phyloP scores from a whole-genome alignment of 306 rosid species.

The Vachellia collinsii region DNA sequence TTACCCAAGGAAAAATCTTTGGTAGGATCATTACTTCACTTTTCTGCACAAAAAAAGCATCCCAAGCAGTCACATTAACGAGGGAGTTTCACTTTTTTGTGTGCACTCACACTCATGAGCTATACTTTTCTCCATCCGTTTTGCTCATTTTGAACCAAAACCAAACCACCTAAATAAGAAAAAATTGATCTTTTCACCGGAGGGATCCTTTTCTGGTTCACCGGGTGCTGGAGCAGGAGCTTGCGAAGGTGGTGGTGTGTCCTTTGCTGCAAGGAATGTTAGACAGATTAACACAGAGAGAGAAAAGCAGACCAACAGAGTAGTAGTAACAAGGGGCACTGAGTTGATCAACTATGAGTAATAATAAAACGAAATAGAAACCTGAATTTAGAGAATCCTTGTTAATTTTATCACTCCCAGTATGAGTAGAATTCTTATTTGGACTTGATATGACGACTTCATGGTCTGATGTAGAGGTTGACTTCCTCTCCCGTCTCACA shows the following conservation, averaged over 20 bases:
- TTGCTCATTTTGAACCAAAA: constrained; percentile 72
- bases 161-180: constrained; percentile 85
- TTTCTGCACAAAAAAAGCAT: constrained; percentile 17
- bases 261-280: constrained; percentile 56
- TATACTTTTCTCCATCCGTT: neutral
- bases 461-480: constrained; percentile 47
- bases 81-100: constrained; percentile 11
- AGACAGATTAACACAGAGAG: constrained; percentile 26
- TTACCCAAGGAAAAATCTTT: constrained; percentile 26
- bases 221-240: constrained; percentile 42
- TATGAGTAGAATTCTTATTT: constrained; percentile 46
- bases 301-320: constrained; percentile 1
- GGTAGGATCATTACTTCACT: constrained; percentile 30
- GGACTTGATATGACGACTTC: constrained; percentile 41
- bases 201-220: constrained; percentile 44
- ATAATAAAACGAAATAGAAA: constrained; percentile 29
- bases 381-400: constrained; percentile 59
- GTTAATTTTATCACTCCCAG: constrained; percentile 43
- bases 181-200: constrained; percentile 68
- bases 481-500: constrained; percentile 49
- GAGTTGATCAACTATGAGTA: neutral
- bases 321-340: constrained; percentile 10
- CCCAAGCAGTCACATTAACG: constrained; percentile 19
- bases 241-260: constrained; percentile 47
- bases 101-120: constrained; percentile 22